Base-by-base conservation (phyloP, 257 asterid genomes). In the Knoxia roxburghii region DNA sequence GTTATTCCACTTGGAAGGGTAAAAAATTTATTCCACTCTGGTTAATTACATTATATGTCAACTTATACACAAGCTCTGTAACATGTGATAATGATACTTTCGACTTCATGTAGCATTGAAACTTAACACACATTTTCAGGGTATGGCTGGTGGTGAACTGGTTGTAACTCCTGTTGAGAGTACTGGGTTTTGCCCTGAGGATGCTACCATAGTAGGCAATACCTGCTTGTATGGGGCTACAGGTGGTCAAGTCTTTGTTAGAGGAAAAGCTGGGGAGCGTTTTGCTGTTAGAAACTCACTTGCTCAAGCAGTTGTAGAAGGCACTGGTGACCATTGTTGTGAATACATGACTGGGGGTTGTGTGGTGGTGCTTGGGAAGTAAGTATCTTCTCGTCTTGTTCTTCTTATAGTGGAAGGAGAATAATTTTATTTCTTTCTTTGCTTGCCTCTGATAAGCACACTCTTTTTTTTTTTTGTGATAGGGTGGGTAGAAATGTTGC, bases 301-400 rank as follows among this genome's bases (percentile, higher is more conserved):
- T 75, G 99, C 97, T 3, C 87, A 90, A 80, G 97, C 99, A 3
- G 97, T 94, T 37, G 95, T 94, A 17, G 99, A 94, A 83, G 99
- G 99, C 77, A 84, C 96, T 0, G 99, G 99, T 32, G 99, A 94
- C 64, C 99, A 94, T 79, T 82, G 95, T 62, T 90, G 97, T 39
- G 99, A 94, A 84, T 94, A 94, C 85, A 94, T 94, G 99, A 94
- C 99, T 6, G 99, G 99, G 4, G 99, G 99, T 46, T 90, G 97
- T 71, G 95, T 94, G 32, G 93, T 94, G 37, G 78, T 94, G 71
- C 92, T 93, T 17, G 99, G 99, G 75, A 90, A 93, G 99, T 93
- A 76, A 85, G 98, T 74, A 20, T 48, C 65, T 72, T 33, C 51
- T 73, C 12, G 46, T 48, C 18, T 69, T 41, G 2, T 30, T 24